Conservation (phyloP, 768 basidiomycete genomes). For the Lactarius akahatsu region DNA sequence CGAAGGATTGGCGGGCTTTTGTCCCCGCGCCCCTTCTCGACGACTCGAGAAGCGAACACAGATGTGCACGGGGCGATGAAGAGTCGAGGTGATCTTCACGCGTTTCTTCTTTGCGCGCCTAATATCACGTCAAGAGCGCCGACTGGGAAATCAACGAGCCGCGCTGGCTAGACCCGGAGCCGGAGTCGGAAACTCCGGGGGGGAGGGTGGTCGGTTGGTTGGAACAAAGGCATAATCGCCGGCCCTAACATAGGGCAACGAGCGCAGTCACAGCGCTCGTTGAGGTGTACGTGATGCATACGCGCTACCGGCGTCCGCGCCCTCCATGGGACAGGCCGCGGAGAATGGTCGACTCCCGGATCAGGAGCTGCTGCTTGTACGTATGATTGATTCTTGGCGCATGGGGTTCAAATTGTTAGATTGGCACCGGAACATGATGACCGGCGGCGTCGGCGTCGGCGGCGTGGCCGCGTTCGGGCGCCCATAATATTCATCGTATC, state of each 20-base stretch:
- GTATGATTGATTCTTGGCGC: constrained; percentile 44
- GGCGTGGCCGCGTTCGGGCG: constrained; percentile 41
- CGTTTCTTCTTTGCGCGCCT: constrained; percentile 47
- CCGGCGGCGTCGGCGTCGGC: constrained; percentile 29
- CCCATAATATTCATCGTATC: constrained; percentile 58
- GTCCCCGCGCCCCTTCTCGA: constrained; percentile 29
- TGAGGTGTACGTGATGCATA: constrained; percentile 56
- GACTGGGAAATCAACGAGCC: constrained; percentile 48
- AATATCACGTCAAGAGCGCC: constrained; percentile 60
- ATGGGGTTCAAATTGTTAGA: constrained; percentile 51
- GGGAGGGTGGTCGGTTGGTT: not conserved
- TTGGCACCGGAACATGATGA: constrained; percentile 46
- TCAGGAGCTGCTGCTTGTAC: constrained; percentile 48
- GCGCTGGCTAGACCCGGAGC: constrained; percentile 12
- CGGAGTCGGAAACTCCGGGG: not conserved
- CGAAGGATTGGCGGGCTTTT: constrained; percentile 31
- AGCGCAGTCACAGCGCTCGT: constrained; percentile 36
- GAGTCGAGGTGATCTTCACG: constrained; percentile 44
- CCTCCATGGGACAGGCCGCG: constrained; percentile 35
- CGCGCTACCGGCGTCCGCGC: constrained; percentile 40
- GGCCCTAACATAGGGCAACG: constrained; percentile 12
- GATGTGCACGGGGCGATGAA: constrained; percentile 41
- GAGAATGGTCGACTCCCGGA: constrained; percentile 48
- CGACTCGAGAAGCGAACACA: constrained; percentile 43
- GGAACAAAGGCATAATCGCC: constrained; percentile 28